Evolutionary conservation across 2,329 filamentous ascomycete genomes (phyloP), one percentile per base, ranked within the genome.

Genomic region (Pyrenochaeta sp.): DNA sequence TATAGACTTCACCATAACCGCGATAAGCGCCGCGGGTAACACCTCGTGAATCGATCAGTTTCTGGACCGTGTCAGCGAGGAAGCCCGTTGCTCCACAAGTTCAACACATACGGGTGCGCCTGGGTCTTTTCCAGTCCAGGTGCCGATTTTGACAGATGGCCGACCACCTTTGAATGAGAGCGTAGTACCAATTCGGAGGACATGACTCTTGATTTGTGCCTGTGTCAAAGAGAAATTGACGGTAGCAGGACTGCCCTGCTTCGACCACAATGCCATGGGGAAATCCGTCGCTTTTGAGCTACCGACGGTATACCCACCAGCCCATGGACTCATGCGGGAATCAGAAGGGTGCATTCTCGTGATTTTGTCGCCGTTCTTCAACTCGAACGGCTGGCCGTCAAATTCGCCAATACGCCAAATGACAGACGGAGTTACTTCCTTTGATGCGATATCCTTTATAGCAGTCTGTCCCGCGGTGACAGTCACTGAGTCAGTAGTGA

Each of bases 311-410:
- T 44, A 68, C 5, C 59, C 36, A 5, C 63, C 65, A 15, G 57
- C 56, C 66, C 66, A 69, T 4, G 48, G 59, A 12, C 50, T 46
- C 64, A 69, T 69, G 3, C 65, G 62, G 3, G 48, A 49, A 28
- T 69, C 67, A 12, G 59, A 65, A 15, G 67, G 67, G 56, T 69
- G 67, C 67, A 69, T 68, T 7, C 67, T 50, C 34, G 59, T 61
- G 24, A 69, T 69, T 46, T 68, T 69, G 45, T 69, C 67, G 9
- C 67, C 67, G 39, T 69, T 69, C 50, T 67, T 68, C 10, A 69
- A 51, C n/a, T 69, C 67, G 34, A 63, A 61, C 2, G 67, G 67
- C 28, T 62, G 62, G 2, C 67, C 67, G 43, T 68, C 67, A 51
- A 69, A 69, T 1, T 68, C 57, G 5, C 67, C 67, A 24, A 69